Evolutionary conservation across 768 basidiomycete genomes (phyloP), one percentile per base, ranked within the genome.

Genomic region (Asterophora lycoperdoides): DNA sequence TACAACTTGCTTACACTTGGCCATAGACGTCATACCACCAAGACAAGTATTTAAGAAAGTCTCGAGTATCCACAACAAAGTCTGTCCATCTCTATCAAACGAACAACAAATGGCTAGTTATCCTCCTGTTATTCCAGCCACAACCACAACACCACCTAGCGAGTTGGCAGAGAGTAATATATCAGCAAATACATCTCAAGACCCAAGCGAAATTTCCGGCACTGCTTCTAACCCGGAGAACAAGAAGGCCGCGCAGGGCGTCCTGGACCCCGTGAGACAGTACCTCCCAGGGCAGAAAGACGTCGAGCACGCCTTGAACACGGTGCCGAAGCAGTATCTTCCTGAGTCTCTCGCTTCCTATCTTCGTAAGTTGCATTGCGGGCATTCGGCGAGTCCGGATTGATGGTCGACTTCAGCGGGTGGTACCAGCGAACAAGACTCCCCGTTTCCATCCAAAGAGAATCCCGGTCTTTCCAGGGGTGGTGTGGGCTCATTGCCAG

Each of bases 401-500:
- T 37, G 14, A 41, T 28, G 10, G 8, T 23, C 20, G 17, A 14
- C 10, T 29, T 8, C 34, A 47, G 41, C 51, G 14, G 46, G 18
- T 8, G 41, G 18, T 15, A 6, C 29, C 0, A n/a, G 14, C 2
- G 36, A 32, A 34, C 9, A 32, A 40, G 9, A 8, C 32, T 11
- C 35, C 8, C 8, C 29, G 19, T 15, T 48, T 2, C 53, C 53
- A 1, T 54, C 49, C 14, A 39, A 48, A 7, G 49, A 54, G 29
- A 14, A 20, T 0, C 46, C 49, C 1, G 37, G 49, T 9, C 37
- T 40, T 3, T 66, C 74, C 1, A 54, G 53, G 0, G 64, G 60
- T 0, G 78, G 77, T 10, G 72, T 76, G 1, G 78, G 79, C 13
- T 71, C 76, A 1, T 64, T 80, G 5, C 78, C 78, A 5, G 78